phyloP scores from a whole-genome alignment of 352 stramenopile genomes.

The Lagenidium giganteum region DNA sequence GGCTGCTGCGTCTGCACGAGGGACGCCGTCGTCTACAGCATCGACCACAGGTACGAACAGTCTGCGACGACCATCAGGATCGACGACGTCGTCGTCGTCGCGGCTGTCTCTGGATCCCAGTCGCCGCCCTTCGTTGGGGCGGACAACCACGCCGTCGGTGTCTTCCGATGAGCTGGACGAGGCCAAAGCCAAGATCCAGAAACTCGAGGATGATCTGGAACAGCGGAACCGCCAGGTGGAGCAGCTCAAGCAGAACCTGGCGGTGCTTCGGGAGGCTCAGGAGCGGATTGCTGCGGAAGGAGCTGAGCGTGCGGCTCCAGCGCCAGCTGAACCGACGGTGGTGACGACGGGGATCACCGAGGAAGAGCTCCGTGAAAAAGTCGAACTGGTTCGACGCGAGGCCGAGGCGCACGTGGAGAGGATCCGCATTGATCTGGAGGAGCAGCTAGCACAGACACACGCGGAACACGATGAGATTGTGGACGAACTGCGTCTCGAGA shows the following conservation, averaged over 20 bases:
- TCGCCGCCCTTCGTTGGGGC: slow-evolving; percentile 9
- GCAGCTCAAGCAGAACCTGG: slow-evolving; percentile 59
- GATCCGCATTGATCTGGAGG: slow-evolving; percentile 58
- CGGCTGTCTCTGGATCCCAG: slow-evolving; percentile 6
- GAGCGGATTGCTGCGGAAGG: background rate
- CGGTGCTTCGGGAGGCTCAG: slow-evolving; percentile 37
- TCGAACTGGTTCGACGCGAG: slow-evolving; percentile 46
- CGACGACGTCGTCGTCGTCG: slow-evolving; percentile 10
- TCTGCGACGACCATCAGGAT: slow-evolving; percentile 1
- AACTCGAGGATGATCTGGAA: slow-evolving; percentile 64
- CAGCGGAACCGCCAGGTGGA: slow-evolving; percentile 63
- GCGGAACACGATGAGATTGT: slow-evolving; percentile 45
- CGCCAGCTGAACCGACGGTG: slow-evolving; percentile 18
- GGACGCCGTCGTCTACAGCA: slow-evolving; percentile 9
- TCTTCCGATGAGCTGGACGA: slow-evolving; percentile 46
- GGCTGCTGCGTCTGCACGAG: background rate
- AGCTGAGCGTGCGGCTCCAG: background rate
- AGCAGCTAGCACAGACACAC: slow-evolving; percentile 50
- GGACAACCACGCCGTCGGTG: background rate
- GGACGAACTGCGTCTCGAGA: slow-evolving; percentile 51
- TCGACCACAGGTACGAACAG: slow-evolving; percentile 2
- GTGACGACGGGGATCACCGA: slow-evolving; percentile 18
- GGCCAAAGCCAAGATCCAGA: slow-evolving; percentile 37
- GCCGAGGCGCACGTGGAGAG: slow-evolving; percentile 50
- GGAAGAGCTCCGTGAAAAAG: slow-evolving; percentile 36